Conservation (phyloP, 2,329 filamentous ascomycete species). For the Fusarium transvaalense region DNA sequence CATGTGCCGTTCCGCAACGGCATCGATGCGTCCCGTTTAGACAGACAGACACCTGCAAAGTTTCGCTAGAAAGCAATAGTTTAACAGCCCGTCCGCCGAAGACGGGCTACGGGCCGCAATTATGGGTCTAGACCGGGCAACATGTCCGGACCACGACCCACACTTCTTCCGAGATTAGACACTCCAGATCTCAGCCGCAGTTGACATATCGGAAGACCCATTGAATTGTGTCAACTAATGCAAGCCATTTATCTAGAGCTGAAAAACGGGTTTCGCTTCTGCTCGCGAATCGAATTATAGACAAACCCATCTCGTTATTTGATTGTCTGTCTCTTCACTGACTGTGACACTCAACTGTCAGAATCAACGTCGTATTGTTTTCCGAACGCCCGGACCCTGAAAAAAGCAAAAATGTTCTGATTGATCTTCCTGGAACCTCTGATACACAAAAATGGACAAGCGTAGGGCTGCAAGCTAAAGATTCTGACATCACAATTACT, state of each 20-base stretch:
- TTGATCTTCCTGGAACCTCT: not conserved
- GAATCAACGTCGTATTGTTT: not conserved
- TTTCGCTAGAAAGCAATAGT: constrained; percentile 22
- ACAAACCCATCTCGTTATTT: not conserved
- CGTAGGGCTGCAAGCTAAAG: not conserved
- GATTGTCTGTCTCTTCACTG: not conserved
- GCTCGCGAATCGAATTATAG: not conserved
- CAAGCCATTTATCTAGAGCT: not conserved
- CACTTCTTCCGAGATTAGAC: constrained; percentile 21
- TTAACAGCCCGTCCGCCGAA: not conserved
- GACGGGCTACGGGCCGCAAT: constrained; percentile 32
- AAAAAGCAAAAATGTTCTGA: not conserved
- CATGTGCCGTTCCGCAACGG: constrained; percentile 41
- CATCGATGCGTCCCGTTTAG: constrained; percentile 34
- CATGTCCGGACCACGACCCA: constrained; percentile 6
- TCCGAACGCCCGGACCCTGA: not conserved
- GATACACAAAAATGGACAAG: not conserved
- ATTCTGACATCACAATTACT: not conserved
- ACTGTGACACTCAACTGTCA: not conserved
- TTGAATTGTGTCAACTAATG: constrained; percentile 4
- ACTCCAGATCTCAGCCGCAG: constrained; percentile 9
- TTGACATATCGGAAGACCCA: constrained; percentile 2
- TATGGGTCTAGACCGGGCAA: constrained; percentile 31
- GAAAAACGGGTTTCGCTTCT: not conserved
- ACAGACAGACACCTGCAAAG: constrained; percentile 17